Evolutionary conservation across 371 early-diverging fungal genomes (phyloP), one percentile per base, ranked within the genome.

Genomic region (Haplosporangium sp.): DNA sequence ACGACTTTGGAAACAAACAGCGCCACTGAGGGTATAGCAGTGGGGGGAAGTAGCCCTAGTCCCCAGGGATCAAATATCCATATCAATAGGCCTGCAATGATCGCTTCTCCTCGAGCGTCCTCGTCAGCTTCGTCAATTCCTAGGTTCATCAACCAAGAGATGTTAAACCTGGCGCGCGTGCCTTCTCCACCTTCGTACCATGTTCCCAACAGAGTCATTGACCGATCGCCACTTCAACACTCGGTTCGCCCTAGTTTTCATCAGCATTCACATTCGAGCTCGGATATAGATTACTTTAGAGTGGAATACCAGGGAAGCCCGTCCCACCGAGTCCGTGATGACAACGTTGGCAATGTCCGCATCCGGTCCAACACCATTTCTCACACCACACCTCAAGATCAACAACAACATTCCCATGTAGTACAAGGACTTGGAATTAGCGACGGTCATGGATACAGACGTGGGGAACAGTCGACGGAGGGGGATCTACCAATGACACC

Each of bases 171-270:
- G 36, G 77, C 72, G 5, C 59, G 64, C 10, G 47, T 77, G 47
- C 68, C 55, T 0, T 41, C 68, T 4, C 77, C 77, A 45, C 77
- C 77, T 36, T 71, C 71, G 0, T 77, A 77, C 38, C 71, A 77
- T 29, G 58, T 67, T 18, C 76, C 63, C 37, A 77, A 77, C 55
- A n/a, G 64, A 14, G 67, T 67, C 5, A 42, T 77, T 5, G 68
- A 59, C 36, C 45, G 64, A 18, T 77, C 77, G 6, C 77, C 77
- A 4, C 40, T 64, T 11, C 23, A 37, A 20, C 58, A 48, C 47
- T 63, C 62, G 5, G 43, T 2, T 65, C 52, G n/a, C 45, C 47
- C 16, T 29, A 60, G 38, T 45, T 47, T 9, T 52, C 61, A 61
- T 38, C 60, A 60, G 8, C 64, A 63, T 37, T 64, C 68, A 0